Percentiles rank a stretch among this genome's conserved stretches.
phyloP scores from a whole-genome alignment of 2,329 filamentous ascomycete genomes.

The Fusarium luffae region DNA sequence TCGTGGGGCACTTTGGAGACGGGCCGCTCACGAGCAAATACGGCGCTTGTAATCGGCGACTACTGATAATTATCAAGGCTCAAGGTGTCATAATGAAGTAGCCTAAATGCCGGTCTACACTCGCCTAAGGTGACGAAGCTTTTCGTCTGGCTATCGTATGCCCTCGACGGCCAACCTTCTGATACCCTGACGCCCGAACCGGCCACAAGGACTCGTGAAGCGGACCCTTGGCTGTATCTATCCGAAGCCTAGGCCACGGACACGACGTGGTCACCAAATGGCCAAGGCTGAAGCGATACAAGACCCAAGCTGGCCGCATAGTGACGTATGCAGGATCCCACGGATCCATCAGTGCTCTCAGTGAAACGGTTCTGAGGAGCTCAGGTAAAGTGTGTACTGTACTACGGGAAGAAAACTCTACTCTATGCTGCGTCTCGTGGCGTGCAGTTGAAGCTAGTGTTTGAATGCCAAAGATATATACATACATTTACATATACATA shows the following conservation, averaged over 20 bases:
- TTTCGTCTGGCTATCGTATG: neutral
- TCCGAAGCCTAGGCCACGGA: slow-evolving; percentile 8
- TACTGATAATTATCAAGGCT: neutral
- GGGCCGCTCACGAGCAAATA: slow-evolving; percentile 27
- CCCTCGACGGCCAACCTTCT: neutral
- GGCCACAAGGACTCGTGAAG: slow-evolving; percentile 10
- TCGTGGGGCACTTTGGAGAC: slow-evolving; percentile 37
- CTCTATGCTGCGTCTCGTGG: slow-evolving; percentile 25
- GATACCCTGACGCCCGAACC: slow-evolving; percentile 1
- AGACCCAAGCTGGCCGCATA: slow-evolving; percentile 33
- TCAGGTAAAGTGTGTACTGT: slow-evolving; percentile 1
- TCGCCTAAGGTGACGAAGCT: neutral
- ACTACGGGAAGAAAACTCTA: slow-evolving; percentile 8
- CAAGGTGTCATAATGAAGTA: neutral
- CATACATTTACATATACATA: slow-evolving; percentile 36
- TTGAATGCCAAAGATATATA: slow-evolving; percentile 35
- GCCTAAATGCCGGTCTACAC: neutral
- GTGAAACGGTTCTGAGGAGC: slow-evolving; percentile 6
- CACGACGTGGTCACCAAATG: slow-evolving; percentile 42
- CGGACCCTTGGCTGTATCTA: slow-evolving; percentile 30
- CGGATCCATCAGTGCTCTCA: slow-evolving; percentile 21
- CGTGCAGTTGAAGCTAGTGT: slow-evolving; percentile 24
- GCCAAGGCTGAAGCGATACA: slow-evolving; percentile 35
- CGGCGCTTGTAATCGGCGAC: slow-evolving; percentile 15
- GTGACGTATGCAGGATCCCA: slow-evolving; percentile 43